These are phyloP conservation scores for Vigna radiata DNA, from an alignment of 306 rosid species.

Conservation along the genomic window DNA sequence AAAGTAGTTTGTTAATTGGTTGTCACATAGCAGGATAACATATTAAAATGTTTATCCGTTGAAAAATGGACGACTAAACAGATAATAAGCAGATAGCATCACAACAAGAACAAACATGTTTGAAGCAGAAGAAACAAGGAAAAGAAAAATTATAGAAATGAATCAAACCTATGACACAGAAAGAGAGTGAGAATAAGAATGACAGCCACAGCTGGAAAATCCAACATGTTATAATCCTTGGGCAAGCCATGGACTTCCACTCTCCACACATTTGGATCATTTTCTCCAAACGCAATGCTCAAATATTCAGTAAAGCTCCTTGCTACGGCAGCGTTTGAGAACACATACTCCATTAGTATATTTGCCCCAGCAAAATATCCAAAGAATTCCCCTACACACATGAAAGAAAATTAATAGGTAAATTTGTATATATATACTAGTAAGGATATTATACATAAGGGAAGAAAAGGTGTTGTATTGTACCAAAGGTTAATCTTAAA, in stretches of 20 bases:
- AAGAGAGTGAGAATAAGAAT: constrained; percentile 85
- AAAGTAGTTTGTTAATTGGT: constrained; percentile 27
- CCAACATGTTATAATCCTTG: constrained; percentile 73
- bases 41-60: constrained; percentile 36
- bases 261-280: constrained; percentile 74
- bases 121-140: background rate
- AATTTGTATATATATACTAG: too few species aligned
- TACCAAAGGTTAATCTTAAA: constrained; percentile 88
- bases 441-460: background rate
- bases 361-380: constrained; percentile 98
- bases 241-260: constrained; percentile 73
- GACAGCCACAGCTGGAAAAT: constrained; percentile 92
- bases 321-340: constrained; percentile 95
- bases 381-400: constrained; percentile 77
- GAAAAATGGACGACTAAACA: constrained; percentile 23
- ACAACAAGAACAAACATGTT: background rate
- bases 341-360: constrained; percentile 88
- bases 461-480: constrained; percentile 5
- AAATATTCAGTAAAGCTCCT: constrained; percentile 85
- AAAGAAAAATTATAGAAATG: background rate
- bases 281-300: constrained; percentile 67
- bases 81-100: constrained; percentile 2
- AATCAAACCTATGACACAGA: constrained; percentile 80
- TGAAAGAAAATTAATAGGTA: constrained; percentile 28
- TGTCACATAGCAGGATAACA: constrained; percentile 31